Evolutionary conservation across 2,329 filamentous ascomycete genomes (phyloP).

Genomic region (Berkeleyomyces basicola): DNA sequence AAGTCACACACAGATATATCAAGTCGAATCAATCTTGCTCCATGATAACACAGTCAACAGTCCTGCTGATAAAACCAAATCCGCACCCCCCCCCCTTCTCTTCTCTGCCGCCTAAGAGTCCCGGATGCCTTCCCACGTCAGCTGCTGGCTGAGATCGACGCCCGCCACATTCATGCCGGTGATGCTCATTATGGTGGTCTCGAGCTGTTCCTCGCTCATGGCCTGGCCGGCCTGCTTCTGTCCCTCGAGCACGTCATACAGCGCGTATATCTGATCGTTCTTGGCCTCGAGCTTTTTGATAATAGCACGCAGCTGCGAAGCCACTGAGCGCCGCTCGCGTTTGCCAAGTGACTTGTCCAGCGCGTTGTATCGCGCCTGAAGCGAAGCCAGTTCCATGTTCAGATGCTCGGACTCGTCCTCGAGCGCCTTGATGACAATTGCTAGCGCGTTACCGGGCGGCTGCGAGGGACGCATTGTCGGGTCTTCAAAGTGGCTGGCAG

Average conservation of each 20-base stretch:
- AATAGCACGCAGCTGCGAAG: constrained; percentile 42
- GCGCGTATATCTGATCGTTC: constrained; percentile 61
- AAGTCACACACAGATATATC: not conserved
- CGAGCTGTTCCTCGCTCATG: constrained; percentile 46
- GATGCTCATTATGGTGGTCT: constrained; percentile 45
- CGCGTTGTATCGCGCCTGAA: constrained; percentile 45
- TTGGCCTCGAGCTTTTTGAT: constrained; percentile 52
- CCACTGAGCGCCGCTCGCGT: constrained; percentile 44
- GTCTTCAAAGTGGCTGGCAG: constrained; percentile 24
- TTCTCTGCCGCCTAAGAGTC: constrained; percentile 15
- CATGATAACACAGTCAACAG: not conserved
- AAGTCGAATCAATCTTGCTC: not conserved
- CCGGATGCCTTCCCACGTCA: constrained; percentile 27
- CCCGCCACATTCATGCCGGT: constrained; percentile 27
- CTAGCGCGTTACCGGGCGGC: constrained; percentile 54
- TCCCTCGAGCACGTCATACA: constrained; percentile 72
- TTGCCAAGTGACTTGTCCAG: constrained; percentile 51
- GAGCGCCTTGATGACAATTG: constrained; percentile 66
- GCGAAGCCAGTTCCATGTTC: constrained; percentile 47
- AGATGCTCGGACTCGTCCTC: constrained; percentile 67
- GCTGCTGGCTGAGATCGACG: constrained; percentile 25
- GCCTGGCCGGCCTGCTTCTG: constrained; percentile 50
- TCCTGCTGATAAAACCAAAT: not conserved
- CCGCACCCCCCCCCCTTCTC: not conserved
- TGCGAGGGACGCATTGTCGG: constrained; percentile 49